Evolutionary conservation across 805 yeast species (phyloP).

Genomic region (Hermanozyma aechmeae): DNA sequence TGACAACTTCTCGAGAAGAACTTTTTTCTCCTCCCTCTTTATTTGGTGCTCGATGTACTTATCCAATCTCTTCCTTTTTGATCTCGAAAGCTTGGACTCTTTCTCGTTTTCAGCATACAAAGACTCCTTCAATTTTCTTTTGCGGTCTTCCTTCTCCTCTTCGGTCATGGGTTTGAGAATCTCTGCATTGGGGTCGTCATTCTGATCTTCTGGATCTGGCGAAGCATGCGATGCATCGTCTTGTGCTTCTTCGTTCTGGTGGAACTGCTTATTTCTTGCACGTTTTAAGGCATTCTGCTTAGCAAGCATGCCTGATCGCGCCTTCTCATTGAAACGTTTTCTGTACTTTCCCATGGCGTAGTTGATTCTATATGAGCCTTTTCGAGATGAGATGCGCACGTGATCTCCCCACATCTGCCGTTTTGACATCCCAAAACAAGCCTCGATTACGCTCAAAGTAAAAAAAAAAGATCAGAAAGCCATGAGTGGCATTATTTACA

Average conservation of each 20-base stretch:
- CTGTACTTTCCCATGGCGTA: conserved; percentile 86
- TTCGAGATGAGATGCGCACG: conserved; percentile 6
- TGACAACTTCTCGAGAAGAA: conserved; percentile 62
- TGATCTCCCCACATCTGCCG: no score
- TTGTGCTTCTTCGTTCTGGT: conserved; percentile 22
- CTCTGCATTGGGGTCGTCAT: conserved; percentile 49
- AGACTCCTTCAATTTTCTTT: conserved; percentile 52
- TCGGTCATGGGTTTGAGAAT: conserved; percentile 52
- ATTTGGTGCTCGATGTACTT: conserved; percentile 89
- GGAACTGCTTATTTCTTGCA: conserved; percentile 63
- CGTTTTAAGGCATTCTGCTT: conserved; percentile 62
- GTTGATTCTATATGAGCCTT: no score
- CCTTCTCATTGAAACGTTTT: conserved; percentile 75
- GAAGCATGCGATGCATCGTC: conserved; percentile 10
- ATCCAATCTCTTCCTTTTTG: conserved; percentile 73
- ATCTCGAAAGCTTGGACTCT: conserved; percentile 60
- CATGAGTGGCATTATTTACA: no score
- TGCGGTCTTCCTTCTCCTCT: conserved; percentile 55
- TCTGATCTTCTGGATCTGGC: conserved; percentile 5
- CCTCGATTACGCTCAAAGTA: no score
- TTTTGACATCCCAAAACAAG: no score
- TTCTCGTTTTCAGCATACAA: conserved; percentile 44
- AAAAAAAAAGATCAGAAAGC: no score
- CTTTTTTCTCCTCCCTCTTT: conserved; percentile 79
- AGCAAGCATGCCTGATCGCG: conserved; percentile 75